Evolutionary conservation across 2,329 filamentous ascomycete species (phyloP), one percentile per base, ranked within the genome.

Genomic region (Didymella lethalis): DNA sequence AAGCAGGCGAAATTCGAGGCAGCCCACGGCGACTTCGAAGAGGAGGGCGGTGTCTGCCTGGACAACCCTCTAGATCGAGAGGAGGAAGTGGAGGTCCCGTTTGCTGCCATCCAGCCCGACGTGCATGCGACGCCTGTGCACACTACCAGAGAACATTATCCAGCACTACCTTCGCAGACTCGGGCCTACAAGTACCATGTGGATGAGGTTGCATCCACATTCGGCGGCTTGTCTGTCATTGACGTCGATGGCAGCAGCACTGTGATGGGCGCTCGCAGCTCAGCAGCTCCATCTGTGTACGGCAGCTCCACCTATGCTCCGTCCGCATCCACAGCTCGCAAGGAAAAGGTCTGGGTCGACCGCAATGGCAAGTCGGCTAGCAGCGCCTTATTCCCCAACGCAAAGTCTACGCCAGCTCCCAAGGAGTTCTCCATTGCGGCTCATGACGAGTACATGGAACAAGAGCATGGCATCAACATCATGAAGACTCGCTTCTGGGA

Each of bases 401-500:
- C 73, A 0, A 74, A 76, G 43, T 57, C 73, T 0, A 76, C 70
- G 0, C 69, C 72, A 4, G 45, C 68, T 6, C 60, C 63, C 1
- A 62, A 59, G 7, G 71, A 76, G 28, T 76, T 73, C 66, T 71
- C 71, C 0, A 63, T 77, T 20, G 61, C 61, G 2, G 58, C 67
- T 0, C 64, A 71, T 28, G 71, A 77, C n/a, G 41, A 70, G 28
- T 52, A 62, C 16, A 67, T 70, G 59, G 65, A 75, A 23, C 26
- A 59, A 12, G 59, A 68, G 7, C 63, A 75, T 44, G 72, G 73
- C 7, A 65, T 67, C 54, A 81, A 81, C 62, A 71, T 81, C 40
- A 66, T 81, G 63, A 64, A 64, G n/a, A 67, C 65, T 2, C 76
- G 74, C 12, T 80, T 79, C 63, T 81, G 78, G 77, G 80, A 88